Evolutionary conservation across 2,329 filamentous ascomycete species (phyloP).

Genomic region (Onygena corvina): DNA sequence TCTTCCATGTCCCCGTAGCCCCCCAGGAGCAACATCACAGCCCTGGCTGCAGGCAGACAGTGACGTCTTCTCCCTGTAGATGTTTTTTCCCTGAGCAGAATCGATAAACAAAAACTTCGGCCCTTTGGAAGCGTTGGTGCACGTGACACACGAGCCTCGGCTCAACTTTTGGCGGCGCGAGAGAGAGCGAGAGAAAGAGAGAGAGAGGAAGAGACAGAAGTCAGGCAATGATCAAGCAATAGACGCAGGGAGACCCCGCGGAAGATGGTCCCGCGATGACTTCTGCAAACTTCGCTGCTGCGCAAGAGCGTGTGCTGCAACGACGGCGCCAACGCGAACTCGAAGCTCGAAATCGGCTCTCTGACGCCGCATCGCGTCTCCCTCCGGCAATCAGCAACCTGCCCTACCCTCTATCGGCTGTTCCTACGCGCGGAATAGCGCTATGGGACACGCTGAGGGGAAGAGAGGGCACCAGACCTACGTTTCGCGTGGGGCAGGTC

Average conservation of each 20-base stretch:
- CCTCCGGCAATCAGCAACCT: constrained; percentile 46
- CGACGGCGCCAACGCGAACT: constrained; percentile 66
- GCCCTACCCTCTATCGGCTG: constrained; percentile 50
- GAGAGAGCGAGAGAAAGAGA: neutral
- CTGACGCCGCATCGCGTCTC: constrained; percentile 35
- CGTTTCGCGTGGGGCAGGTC: constrained; percentile 88
- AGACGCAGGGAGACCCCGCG: too few species aligned
- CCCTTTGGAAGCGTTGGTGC: neutral
- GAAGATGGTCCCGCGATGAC: constrained; percentile 38
- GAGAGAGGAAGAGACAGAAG: neutral
- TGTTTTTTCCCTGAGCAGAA: too few species aligned
- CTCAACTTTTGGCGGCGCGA: neutral
- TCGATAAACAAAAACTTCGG: neutral
- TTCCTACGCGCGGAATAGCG: constrained; percentile 34
- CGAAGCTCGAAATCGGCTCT: constrained; percentile 47
- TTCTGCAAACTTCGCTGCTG: constrained; percentile 66
- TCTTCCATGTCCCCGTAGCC: too few species aligned
- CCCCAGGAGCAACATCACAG: too few species aligned
- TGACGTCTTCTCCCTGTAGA: too few species aligned
- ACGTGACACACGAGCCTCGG: neutral
- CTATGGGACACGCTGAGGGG: constrained; percentile 61
- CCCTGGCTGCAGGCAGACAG: too few species aligned
- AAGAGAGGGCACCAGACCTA: constrained; percentile 66
- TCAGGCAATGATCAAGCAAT: neutral
- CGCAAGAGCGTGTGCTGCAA: constrained; percentile 73